Percentiles rank a stretch among this genome's conserved stretches.
These are phyloP conservation scores for Coccomyxa subellipsoidea DNA, from an alignment of 163 green algal genomes.

Conservation along the genomic window DNA sequence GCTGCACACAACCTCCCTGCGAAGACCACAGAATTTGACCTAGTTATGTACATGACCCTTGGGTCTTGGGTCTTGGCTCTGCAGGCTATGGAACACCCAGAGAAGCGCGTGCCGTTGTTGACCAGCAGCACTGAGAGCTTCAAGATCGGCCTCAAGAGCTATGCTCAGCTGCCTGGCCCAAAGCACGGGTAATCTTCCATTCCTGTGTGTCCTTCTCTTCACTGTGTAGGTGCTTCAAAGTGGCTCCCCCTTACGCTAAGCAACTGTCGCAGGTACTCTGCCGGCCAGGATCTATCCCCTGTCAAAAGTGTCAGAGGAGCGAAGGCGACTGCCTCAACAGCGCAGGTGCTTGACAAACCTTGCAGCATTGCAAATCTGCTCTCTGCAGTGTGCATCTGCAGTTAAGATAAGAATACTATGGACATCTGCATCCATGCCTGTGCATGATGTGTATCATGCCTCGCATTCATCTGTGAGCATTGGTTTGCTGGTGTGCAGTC, in stretches of 20 bases:
- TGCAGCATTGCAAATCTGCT: too few species aligned
- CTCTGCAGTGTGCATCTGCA: too few species aligned
- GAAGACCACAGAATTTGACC: not conserved
- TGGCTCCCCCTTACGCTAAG: not conserved
- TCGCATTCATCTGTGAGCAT: too few species aligned
- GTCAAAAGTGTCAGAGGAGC: not conserved
- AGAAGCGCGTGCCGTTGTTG: not conserved
- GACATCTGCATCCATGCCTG: too few species aligned
- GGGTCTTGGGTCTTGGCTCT: not conserved
- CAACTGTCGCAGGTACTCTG: not conserved
- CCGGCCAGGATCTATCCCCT: not conserved
- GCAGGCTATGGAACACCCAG: not conserved
- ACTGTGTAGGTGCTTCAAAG: not conserved
- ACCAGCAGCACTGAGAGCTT: conserved; percentile 11
- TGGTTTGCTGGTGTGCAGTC: too few species aligned
- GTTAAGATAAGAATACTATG: too few species aligned
- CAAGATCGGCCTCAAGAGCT: not conserved
- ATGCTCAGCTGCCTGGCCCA: not conserved
- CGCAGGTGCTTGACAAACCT: too few species aligned
- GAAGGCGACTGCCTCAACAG: not conserved
- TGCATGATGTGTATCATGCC: not conserved
- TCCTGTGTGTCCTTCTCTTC: not conserved
- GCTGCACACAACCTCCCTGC: not conserved
- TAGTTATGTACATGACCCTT: too few species aligned
- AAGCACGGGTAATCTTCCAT: not conserved